Percentiles rank a stretch among this genome's conserved stretches.
Evolutionary conservation across 768 basidiomycete species (phyloP).

Genomic region (Boletus sp.): DNA sequence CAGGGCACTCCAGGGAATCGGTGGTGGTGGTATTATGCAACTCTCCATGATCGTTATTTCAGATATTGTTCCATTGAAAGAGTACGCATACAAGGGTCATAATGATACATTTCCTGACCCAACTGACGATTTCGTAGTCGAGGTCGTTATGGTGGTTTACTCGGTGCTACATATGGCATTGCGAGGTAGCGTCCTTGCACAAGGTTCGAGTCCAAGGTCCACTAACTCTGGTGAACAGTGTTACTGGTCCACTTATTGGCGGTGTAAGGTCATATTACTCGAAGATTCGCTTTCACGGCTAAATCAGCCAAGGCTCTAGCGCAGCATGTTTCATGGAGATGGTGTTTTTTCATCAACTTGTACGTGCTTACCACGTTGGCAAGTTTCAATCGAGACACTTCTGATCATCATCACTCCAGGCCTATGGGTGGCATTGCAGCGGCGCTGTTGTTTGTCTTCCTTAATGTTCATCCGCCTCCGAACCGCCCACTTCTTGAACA

Average conservation of each 20-base stretch:
- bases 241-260: constrained; percentile 77
- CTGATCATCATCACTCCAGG: constrained; percentile 32
- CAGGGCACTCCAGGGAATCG: constrained; percentile 81
- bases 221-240: constrained; percentile 34
- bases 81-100: constrained; percentile 42
- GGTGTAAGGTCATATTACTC: constrained; percentile 51
- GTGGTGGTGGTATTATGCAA: constrained; percentile 76
- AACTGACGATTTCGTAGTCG: constrained; percentile 42
- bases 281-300: not conserved
- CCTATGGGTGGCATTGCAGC: constrained; percentile 69
- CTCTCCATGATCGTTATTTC: constrained; percentile 75
- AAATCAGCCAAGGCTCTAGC: constrained; percentile 51
- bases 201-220: not conserved
- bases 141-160: constrained; percentile 71
- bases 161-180: constrained; percentile 82
- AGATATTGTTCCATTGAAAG: constrained; percentile 79
- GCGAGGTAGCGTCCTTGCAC: constrained; percentile 37
- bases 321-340: constrained; percentile 76
- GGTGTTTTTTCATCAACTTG: constrained; percentile 58
- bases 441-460: constrained; percentile 62
- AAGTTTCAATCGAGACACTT: not conserved
- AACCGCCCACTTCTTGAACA: constrained; percentile 58
- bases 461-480: constrained; percentile 71
- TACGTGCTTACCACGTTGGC: not conserved
- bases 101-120: not conserved